Evolutionary conservation across 306 rosid species (phyloP).

Genomic region (Glycine tomentella): DNA sequence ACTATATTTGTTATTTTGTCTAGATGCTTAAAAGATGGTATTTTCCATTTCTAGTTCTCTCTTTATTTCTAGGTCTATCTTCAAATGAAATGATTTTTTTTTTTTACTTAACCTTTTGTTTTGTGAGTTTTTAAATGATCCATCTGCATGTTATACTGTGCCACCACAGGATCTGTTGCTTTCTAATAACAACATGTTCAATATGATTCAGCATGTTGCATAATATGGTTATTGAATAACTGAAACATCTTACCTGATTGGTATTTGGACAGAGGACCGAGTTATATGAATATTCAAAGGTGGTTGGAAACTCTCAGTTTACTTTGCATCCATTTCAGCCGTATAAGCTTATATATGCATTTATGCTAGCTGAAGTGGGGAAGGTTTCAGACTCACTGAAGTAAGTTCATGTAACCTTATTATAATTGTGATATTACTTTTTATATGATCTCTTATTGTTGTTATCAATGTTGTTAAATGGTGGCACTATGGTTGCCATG

Average conservation of each 20-base stretch:
- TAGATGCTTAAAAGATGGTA: not conserved
- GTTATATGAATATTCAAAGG: constrained; percentile 88
- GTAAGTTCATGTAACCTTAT: constrained; percentile 62
- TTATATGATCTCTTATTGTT: constrained; percentile 39
- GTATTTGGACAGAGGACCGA: constrained; percentile 83
- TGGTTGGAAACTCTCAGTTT: constrained; percentile 95
- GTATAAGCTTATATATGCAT: constrained; percentile 88
- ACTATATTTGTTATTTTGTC: not conserved
- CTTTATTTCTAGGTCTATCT: constrained; percentile 14
- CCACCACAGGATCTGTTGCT: constrained; percentile 18
- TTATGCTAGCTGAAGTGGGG: constrained; percentile 96
- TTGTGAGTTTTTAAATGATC: constrained; percentile 12
- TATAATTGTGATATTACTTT: constrained; percentile 31
- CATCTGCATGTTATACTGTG: not conserved
- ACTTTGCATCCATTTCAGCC: constrained; percentile 86
- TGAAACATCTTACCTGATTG: constrained; percentile 43
- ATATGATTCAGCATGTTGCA: constrained; percentile 13
- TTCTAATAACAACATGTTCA: not conserved
- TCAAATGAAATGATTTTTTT: not conserved
- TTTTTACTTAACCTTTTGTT: constrained; percentile 18
- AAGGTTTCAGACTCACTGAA: constrained; percentile 88
- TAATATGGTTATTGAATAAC: constrained; percentile 23
- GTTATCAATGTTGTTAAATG: no score
- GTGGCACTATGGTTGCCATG: no score
- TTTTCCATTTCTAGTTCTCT: not conserved